These are phyloP conservation scores for Ophiostoma pallidulum DNA, from an alignment of 2,329 filamentous ascomycete genomes.

Conservation along the genomic window DNA sequence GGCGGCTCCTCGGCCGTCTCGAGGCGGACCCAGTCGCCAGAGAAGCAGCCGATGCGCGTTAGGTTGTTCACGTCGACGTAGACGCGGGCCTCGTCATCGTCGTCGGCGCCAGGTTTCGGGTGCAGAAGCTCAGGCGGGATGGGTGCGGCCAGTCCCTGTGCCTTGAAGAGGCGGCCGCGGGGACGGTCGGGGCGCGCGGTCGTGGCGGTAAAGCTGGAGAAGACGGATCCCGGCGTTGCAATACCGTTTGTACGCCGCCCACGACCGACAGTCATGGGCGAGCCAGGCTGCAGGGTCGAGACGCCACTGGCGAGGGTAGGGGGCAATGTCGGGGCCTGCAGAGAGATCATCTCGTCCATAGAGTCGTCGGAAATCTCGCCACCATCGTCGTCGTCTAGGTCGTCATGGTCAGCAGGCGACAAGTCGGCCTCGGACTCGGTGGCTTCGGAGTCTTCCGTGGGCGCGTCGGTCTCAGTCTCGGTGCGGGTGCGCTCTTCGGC, in stretches of 20 bases:
- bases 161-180: slow-evolving; percentile 73
- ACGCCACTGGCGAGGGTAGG: slow-evolving; percentile 70
- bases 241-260: slow-evolving; percentile 60
- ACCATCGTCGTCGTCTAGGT: slow-evolving; percentile 63
- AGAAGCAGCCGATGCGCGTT: slow-evolving; percentile 89
- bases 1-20: slow-evolving; percentile 69
- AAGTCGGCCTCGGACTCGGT: slow-evolving; percentile 48
- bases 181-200: slow-evolving; percentile 66
- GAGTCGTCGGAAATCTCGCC: slow-evolving; percentile 81
- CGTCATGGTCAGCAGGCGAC: slow-evolving; percentile 58
- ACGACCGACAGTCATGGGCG: slow-evolving; percentile 63
- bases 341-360: slow-evolving; percentile 85
- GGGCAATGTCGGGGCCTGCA: slow-evolving; percentile 69
- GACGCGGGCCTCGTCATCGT: slow-evolving; percentile 82
- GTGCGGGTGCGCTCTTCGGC: slow-evolving; percentile 65
- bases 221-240: slow-evolving; percentile 77
- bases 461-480: slow-evolving; percentile 49
- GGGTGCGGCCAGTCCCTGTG: slow-evolving; percentile 61
- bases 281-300: slow-evolving; percentile 71
- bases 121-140: slow-evolving; percentile 75
- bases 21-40: slow-evolving; percentile 89
- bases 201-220: slow-evolving; percentile 77
- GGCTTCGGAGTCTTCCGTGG: slow-evolving; percentile 22
- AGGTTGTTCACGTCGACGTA: slow-evolving; percentile 84
- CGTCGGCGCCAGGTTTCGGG: slow-evolving; percentile 64